Conservation (phyloP, 345 rosid species). For the Populus pruinosa region DNA sequence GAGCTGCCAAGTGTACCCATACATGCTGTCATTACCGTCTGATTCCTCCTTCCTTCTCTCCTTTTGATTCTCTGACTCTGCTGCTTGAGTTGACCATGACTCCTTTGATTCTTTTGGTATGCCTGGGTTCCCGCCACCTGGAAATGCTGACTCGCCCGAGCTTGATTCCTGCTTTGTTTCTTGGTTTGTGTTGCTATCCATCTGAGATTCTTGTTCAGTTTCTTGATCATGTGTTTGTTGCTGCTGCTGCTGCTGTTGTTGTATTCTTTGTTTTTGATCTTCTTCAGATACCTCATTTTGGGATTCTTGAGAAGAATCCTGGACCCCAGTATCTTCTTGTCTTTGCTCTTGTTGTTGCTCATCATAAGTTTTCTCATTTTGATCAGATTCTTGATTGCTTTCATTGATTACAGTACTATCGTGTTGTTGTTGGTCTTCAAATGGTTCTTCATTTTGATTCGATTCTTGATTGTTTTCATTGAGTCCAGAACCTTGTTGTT, state of each 20-base stretch:
- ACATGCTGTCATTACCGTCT: constrained; percentile 5
- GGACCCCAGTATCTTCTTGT: constrained; percentile 50
- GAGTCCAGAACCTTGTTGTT: neutral
- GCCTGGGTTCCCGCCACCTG: constrained; percentile 33
- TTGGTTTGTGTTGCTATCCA: constrained; percentile 11
- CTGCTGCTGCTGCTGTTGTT: constrained; percentile 28
- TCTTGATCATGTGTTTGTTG: neutral
- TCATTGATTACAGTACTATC: neutral
- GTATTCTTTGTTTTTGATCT: constrained; percentile 23
- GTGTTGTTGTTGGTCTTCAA: neutral
- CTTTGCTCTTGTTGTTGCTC: constrained; percentile 42
- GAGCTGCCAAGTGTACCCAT: constrained; percentile 48
- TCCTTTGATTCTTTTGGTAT: constrained; percentile 56
- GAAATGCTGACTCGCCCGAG: constrained; percentile 25
- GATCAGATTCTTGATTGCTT: constrained; percentile 14
- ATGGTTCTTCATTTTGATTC: neutral
- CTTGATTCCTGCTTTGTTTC: constrained; percentile 9
- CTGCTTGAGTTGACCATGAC: constrained; percentile 28
- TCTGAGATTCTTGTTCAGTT: neutral
- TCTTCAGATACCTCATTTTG: constrained; percentile 21
- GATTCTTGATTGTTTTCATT: neutral
- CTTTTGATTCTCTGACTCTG: constrained; percentile 26
- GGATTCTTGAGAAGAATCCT: constrained; percentile 25
- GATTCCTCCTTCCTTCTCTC: constrained; percentile 26
- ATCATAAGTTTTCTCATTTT: constrained; percentile 26